Evolutionary conservation across 306 rosid species (phyloP), one percentile per base, ranked within the genome.

Genomic region (Lotus japonicus): DNA sequence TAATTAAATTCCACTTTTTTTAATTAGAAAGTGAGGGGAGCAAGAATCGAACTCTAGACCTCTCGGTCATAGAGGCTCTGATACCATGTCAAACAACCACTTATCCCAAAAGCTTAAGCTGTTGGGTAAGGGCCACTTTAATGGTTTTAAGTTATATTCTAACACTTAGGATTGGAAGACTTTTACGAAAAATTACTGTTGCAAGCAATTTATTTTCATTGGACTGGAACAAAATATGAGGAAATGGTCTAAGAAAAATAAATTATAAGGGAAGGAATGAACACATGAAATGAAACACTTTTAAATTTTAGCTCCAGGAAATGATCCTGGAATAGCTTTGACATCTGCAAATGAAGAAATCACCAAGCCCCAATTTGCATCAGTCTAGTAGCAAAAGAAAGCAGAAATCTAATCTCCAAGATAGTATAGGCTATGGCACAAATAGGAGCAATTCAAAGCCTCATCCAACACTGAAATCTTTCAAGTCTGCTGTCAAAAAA

Each of bases 331-430:
- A 49, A 33, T 50, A 45, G 21, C 35, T 63, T 33, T 73, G 38
- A 17, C 53, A 56, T 79, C 82, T 74, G 59, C 82, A 82, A 70
- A 92, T 90, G 98, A 82, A 78, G 96, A 84, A 59, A 53, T 11
- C 79, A 46, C 33, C 79, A 7, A 1, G 28, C 58, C 65, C 69
- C 54, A 70, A 61, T 14, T 71, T 58, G 15, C 78, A 39, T 46
- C 80, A 63, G 6, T 31, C 80, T 64, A 75, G 76, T 64, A 75
- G 76, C 66, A 71, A 23, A 52, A 80, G 83, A 49, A 77, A 19
- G 15, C 75, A 65, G 16, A 57, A 42, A 75, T 11, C 36, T 23
- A 39, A 36, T 55, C 21, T 45, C 57, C 71, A 53, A 13, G 10
- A 8, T 33, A 4, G 9, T 41, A 8, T 44, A 63, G 28, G 18